phyloP scores from a whole-genome alignment of 108 stramenopile genomes.

The Schizochytrium sp. region DNA sequence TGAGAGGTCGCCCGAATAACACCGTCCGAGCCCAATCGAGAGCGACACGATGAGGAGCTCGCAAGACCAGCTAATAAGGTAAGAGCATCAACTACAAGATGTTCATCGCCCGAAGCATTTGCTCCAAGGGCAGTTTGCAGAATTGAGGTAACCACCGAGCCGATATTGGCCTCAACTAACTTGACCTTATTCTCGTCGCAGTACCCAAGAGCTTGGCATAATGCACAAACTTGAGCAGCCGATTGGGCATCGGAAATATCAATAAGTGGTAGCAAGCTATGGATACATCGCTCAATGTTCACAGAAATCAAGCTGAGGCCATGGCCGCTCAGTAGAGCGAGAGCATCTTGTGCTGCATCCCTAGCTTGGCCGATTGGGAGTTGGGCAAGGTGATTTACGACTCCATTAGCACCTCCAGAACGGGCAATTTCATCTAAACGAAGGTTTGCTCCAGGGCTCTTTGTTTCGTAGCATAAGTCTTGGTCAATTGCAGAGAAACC shows the following conservation, averaged over 20 bases:
- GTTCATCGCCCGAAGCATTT: background rate
- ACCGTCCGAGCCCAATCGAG: background rate
- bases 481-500: background rate
- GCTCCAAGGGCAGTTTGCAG: background rate
- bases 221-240: background rate
- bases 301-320: slow-evolving; percentile 24
- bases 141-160: background rate
- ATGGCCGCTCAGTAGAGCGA: background rate
- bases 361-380: background rate
- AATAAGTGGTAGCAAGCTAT: background rate
- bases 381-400: slow-evolving; percentile 6
- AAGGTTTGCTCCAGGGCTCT: background rate
- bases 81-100: slow-evolving; percentile 1
- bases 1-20: background rate
- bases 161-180: background rate
- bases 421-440: background rate
- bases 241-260: background rate
- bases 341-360: background rate
- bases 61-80: background rate
- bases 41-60: background rate
- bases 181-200: slow-evolving; percentile 38
- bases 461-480: background rate
- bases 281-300: background rate
- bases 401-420: background rate
- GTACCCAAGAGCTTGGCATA: background rate